Conservation (phyloP, 2,329 filamentous ascomycete genomes). For the Colletotrichum horii region DNA sequence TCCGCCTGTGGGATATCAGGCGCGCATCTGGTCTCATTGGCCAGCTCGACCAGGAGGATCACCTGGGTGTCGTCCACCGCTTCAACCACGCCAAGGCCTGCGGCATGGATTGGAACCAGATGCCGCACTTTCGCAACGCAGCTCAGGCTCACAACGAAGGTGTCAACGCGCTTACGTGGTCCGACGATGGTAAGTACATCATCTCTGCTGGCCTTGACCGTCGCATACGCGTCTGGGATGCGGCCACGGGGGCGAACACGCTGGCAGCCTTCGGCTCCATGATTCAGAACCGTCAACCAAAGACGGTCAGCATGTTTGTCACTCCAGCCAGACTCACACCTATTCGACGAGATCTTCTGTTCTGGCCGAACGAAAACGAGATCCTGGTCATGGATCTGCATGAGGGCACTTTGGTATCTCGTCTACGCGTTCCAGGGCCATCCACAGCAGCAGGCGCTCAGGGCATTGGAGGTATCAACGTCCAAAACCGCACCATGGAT, state of each 20-base stretch:
- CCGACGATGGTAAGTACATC: constrained; percentile 76
- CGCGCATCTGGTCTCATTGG: constrained; percentile 78
- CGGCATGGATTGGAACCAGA: constrained; percentile 32
- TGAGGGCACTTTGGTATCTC: constrained; percentile 74
- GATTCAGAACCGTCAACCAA: constrained; percentile 74
- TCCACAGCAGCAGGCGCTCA: constrained; percentile 49
- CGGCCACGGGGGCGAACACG: constrained; percentile 81
- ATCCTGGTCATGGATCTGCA: constrained; percentile 82
- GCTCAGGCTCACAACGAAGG: constrained; percentile 78
- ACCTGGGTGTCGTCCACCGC: constrained; percentile 65
- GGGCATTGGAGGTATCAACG: constrained; percentile 59
- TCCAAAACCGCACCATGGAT: constrained; percentile 72
- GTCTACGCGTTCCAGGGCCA: constrained; percentile 70
- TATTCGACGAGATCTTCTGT: constrained; percentile 67
- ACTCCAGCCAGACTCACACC: constrained; percentile 65
- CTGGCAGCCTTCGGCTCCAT: constrained; percentile 86
- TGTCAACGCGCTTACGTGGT: constrained; percentile 87
- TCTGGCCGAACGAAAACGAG: constrained; percentile 83
- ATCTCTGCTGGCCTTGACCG: constrained; percentile 85
- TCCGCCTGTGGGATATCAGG: constrained; percentile 87
- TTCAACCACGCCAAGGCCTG: constrained; percentile 36
- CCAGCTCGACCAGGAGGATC: constrained; percentile 84
- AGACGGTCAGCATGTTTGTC: constrained; percentile 65
- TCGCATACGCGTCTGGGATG: constrained; percentile 86
- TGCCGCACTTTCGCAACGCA: constrained; percentile 49